These are phyloP conservation scores for Aspergillus aculeatinus DNA, from an alignment of 2,329 filamentous ascomycete species.

Conservation along the genomic window DNA sequence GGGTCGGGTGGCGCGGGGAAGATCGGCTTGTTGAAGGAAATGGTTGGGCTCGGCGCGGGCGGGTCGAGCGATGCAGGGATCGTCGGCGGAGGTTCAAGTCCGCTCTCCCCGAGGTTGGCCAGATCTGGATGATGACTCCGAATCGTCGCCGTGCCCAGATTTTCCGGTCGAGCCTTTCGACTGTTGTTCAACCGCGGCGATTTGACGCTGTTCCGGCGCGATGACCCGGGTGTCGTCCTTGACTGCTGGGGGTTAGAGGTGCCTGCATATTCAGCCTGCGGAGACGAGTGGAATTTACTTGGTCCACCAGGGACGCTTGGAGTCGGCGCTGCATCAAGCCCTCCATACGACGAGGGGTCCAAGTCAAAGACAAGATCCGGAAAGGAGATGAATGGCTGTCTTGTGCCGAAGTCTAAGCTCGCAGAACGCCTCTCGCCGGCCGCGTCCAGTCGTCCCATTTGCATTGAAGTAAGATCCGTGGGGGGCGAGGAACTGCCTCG, in stretches of 20 bases:
- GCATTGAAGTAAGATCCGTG: slow-evolving; percentile 63
- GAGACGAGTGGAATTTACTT: slow-evolving; percentile 53
- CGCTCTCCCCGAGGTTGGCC: slow-evolving; percentile 25
- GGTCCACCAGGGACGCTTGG: slow-evolving; percentile 81
- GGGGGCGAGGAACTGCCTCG: slow-evolving; percentile 76
- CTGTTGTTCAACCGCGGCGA: slow-evolving; percentile 40
- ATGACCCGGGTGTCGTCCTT: slow-evolving; percentile 32
- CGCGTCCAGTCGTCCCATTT: slow-evolving; percentile 33
- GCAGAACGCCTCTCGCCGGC: slow-evolving; percentile 41
- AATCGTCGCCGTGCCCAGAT: slow-evolving; percentile 38
- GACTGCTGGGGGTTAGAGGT: slow-evolving; percentile 25
- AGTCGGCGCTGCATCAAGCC: slow-evolving; percentile 77
- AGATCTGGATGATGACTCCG: slow-evolving; percentile 33
- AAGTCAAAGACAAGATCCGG: slow-evolving; percentile 41
- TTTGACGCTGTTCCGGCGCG: slow-evolving; percentile 45
- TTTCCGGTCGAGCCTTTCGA: slow-evolving; percentile 40
- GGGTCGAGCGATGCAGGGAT: slow-evolving; percentile 49
- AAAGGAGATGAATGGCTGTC: slow-evolving; percentile 35
- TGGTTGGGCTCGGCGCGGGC: slow-evolving; percentile 54
- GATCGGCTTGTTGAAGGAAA: slow-evolving; percentile 51
- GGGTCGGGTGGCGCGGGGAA: slow-evolving; percentile 42
- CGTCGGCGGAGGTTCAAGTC: slow-evolving; percentile 38
- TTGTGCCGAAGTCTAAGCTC: slow-evolving; percentile 46
- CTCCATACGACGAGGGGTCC: slow-evolving; percentile 43
- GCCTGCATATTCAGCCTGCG: slow-evolving; percentile 32